Evolutionary conservation across 169 alveolate genomes (phyloP).

Genomic region (Plasmodium gonderi): DNA sequence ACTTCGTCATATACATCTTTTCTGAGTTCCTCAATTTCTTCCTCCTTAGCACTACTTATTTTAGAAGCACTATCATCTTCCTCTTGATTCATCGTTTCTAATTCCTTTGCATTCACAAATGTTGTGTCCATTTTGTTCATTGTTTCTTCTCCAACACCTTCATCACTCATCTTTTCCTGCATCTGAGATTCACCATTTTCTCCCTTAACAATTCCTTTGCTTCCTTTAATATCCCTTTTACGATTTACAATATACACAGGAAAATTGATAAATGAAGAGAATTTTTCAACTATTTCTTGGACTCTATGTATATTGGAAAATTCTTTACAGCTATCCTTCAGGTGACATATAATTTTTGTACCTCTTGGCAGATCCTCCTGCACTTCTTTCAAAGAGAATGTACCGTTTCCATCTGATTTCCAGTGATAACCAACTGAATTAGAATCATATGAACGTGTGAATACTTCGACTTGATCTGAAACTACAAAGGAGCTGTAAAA

Average conservation of each 20-base stretch:
- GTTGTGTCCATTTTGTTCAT: not conserved
- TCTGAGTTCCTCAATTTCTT: too few relatives aligned
- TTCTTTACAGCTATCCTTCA: constrained; percentile 89
- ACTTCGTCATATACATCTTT: constrained; percentile 84
- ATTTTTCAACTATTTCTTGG: constrained; percentile 88
- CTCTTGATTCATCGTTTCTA: constrained; percentile 78
- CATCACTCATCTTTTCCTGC: not conserved
- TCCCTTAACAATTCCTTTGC: not conserved
- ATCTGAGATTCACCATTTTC: not conserved
- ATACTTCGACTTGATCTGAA: constrained; percentile 92
- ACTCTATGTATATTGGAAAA: constrained; percentile 87
- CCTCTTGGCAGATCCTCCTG: constrained; percentile 89
- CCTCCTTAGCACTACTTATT: not conserved
- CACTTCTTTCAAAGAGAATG: constrained; percentile 80
- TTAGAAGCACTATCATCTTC: not conserved
- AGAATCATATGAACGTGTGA: constrained; percentile 87
- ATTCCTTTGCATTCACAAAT: constrained; percentile 75
- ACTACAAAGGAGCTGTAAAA: constrained; percentile 93
- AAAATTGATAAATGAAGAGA: constrained; percentile 93
- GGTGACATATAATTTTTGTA: constrained; percentile 91
- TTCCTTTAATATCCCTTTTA: constrained; percentile 23
- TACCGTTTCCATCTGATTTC: constrained; percentile 84
- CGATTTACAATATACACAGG: constrained; percentile 86
- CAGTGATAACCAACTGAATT: constrained; percentile 88
- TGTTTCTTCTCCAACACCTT: not conserved